A percentile compares a stretch with the other conserved stretches of the same genome.
Conservation (phyloP, 139 green algal species). For the Coelastrella sp. region DNA sequence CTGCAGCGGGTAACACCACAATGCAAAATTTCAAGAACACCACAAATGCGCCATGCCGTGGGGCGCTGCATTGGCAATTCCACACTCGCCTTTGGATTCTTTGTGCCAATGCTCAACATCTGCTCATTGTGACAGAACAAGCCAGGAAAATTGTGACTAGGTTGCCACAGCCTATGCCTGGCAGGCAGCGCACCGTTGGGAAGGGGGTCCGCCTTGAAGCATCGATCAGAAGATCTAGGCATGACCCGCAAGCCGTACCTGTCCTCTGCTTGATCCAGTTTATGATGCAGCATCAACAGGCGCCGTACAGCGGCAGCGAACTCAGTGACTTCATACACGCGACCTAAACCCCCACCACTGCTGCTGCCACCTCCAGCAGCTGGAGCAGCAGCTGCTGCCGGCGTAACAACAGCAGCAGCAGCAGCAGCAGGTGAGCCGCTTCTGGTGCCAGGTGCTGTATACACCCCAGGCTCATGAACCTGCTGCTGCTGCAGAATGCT, state of each 20-base stretch:
- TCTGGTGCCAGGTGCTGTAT: background rate
- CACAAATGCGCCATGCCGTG: too few relatives aligned
- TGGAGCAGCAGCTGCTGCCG: background rate
- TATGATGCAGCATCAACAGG: slow-evolving; percentile 43
- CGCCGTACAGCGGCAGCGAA: slow-evolving; percentile 13
- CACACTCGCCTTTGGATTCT: too few relatives aligned
- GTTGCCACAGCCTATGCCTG: too few relatives aligned
- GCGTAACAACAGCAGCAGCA: background rate
- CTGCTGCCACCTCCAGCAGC: background rate
- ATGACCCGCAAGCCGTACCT: background rate
- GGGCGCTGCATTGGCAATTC: too few relatives aligned
- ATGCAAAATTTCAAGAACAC: too few relatives aligned
- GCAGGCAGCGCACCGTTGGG: too few relatives aligned
- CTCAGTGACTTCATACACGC: slow-evolving; percentile 30
- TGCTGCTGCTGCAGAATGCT: background rate
- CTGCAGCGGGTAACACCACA: background rate
- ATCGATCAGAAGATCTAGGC: too few relatives aligned
- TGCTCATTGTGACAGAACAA: too few relatives aligned
- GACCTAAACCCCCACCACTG: slow-evolving; percentile 4
- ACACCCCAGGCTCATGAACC: too few relatives aligned
- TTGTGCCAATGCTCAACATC: too few relatives aligned
- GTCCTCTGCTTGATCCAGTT: slow-evolving; percentile 1
- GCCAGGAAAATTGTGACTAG: too few relatives aligned
- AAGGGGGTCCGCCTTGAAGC: too few relatives aligned
- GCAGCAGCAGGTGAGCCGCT: background rate